Evolutionary conservation across 1,284 basidiomycete genomes (phyloP), one percentile per base, ranked within the genome.

Genomic region (Ganoderma lingzhi): DNA sequence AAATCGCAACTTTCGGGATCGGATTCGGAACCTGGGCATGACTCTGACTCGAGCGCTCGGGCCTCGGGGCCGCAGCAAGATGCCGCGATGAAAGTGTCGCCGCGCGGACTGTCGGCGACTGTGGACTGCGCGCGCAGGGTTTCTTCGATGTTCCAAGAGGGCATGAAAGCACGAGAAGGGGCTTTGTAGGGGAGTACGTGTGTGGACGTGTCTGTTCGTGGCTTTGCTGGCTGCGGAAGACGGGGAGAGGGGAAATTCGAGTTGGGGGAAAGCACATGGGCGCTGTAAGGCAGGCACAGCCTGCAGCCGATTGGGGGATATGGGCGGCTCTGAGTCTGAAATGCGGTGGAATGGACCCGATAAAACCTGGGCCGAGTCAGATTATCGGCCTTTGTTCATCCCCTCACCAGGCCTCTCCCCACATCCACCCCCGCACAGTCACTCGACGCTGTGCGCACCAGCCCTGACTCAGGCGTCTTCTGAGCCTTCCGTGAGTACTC

Each of bases 301-400:
- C 66, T 37, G 51, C 42, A 61, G 42, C 70, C 62, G 45, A 37
- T 48, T 61, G 58, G 67, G 65, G 41, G 51, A 51, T 60, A 66
- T 59, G 69, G 71, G 77, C 79, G 76, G 70, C 76, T 82, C 84
- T 84, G 84, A 84, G 84, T 74, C 79, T 82, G 79, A 85, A 84
- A 80, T 77, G 78, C 81, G 74, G 76, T 82, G 83, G 80, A 79
- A 74, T 73, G 65, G 70, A 67, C 62, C 62, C 76, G 77, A 82
- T 84, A 84, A 48, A 82, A 76, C 70, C 68, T 37, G 44, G 2
- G 51, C 63, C 80, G 84, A 84, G 84, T 85, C 84, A 84, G 58
- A 66, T 0, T 15, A 56, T 59, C 65, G 35, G 35, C 63, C 30
- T 70, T 75, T 70, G 71, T 76, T 68, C 68, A 62, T 62, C 66